Evolutionary conservation across 1,284 basidiomycete species (phyloP).

Genomic region (Polyporus tsugae): DNA sequence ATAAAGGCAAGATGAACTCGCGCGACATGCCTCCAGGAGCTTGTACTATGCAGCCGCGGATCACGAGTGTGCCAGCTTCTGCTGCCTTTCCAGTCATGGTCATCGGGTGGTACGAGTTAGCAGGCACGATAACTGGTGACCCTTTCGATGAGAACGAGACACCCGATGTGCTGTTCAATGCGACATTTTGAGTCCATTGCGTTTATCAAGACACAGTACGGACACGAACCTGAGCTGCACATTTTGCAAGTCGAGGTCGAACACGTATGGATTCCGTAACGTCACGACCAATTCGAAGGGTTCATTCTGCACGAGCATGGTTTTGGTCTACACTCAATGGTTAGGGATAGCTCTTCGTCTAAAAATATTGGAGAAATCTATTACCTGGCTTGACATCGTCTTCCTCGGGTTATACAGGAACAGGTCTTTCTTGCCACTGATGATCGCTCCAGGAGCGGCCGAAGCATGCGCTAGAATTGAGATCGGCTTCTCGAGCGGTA

Average conservation of each 20-base stretch:
- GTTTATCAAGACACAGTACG: not conserved
- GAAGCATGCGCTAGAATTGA: conserved; percentile 57
- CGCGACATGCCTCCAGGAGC: conserved; percentile 76
- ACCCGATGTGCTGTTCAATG: conserved; percentile 77
- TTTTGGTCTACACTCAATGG: conserved; percentile 53
- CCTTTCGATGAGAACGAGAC: conserved; percentile 75
- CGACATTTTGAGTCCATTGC: not conserved
- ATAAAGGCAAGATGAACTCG: conserved; percentile 81
- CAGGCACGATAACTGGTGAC: conserved; percentile 68
- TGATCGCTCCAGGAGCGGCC: conserved; percentile 53
- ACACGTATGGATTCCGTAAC: conserved; percentile 90
- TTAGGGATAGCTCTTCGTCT: not conserved
- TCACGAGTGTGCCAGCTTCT: conserved; percentile 69
- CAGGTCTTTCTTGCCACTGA: conserved; percentile 71
- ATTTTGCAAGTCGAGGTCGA: conserved; percentile 88
- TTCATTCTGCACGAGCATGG: conserved; percentile 86
- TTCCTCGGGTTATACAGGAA: conserved; percentile 92
- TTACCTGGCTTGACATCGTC: conserved; percentile 64
- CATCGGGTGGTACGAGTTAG: conserved; percentile 79
- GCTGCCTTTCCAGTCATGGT: conserved; percentile 76
- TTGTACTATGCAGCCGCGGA: conserved; percentile 84
- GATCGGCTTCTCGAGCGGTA: conserved; percentile 78
- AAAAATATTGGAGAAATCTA: conserved; percentile 23
- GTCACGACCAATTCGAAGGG: conserved; percentile 82
- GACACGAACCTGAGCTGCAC: conserved; percentile 77